Base-by-base conservation (phyloP, 2,329 filamentous ascomycete genomes). In the Microcyclosporella mali region DNA sequence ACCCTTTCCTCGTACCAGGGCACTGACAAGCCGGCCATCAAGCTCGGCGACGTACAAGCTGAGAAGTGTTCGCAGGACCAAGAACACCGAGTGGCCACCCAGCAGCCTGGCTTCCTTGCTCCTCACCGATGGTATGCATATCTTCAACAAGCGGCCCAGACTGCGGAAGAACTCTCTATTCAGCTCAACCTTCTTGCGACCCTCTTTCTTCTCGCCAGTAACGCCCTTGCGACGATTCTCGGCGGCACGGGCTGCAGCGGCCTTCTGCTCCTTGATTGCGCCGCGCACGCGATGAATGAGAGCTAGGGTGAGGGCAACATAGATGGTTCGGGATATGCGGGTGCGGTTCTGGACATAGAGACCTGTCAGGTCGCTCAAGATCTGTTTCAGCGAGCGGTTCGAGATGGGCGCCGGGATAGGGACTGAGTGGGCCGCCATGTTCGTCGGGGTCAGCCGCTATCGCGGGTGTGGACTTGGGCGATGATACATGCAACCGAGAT, bases 11-110 rank as follows among this genome's bases (percentile, higher is more conserved):
- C 88, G 83, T 34, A 98, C 89, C 43, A 98, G 70, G 51, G 81
- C 89, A 68, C 92, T 95, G 46, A 98, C 92, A 47, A 98, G 79
- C 47, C 82, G 82, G 34, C 92, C 92, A 66, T 98, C 92, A 73
- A 98, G 82, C 65, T 95, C 89, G 2, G 92, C 92, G 16, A 98
- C 92, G 66, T 95, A 94, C 57, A 98, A 66, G 67, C 89, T 95
- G 56, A 98, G 88, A 60, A 98, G 70, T 1, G 92, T 97, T 56
- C 92, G 73, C 47, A 95, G 66, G 15, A 98, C 84, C 54, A 98
- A 70, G 63, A 98, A 98, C 57, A 97, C 80, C 60, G 84, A 95
- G 64, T 98, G 92, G 67, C 87, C 94, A 56, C 90, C 74, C 45
- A 98, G 70, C 56, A 98, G 70, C 51, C 89, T 72, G 25, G 90